Base-by-base conservation (phyloP, 176 grass and related monocot species). In the Tuctoria greenei region DNA sequence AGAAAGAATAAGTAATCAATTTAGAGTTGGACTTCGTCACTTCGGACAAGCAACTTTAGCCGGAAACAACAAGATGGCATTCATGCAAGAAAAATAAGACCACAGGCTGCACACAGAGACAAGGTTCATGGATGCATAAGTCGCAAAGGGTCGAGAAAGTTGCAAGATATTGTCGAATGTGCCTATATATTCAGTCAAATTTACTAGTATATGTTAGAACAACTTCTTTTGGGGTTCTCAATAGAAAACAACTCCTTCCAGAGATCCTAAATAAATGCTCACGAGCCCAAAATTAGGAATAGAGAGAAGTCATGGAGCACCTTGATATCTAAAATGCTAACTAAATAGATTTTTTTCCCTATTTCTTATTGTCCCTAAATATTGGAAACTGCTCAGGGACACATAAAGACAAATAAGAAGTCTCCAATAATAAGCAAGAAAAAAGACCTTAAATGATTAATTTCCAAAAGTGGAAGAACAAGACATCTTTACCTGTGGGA, bases 401-500 rank as follows among this genome's bases (percentile, higher is more conserved):
- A 75, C 26, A 45, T 27, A 55, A 14, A n/a, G 6, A 50, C 64
- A 66, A 47, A 47, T 47, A 71, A 2, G n/a, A 86, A 42, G 5
- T 72, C 10, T 39, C 37, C 25, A 20, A 58, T 72, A 17, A 50
- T 59, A 50, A 51, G 63, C 11, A 5, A 16, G 1, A 47, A 71
- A 28, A 28, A 40, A 16, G 51, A 21, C 2, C 51, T 54, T 54
- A 7, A 8, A 66, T 43, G 40, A 34, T 40, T 26, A 35, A 64
- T 74, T 15, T 86, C 36, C 27, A 79, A 74, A 67, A 50, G 13
- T 11, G 67, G 61, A 75, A 79, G 31, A 57, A 73, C 8, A 46
- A 80, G 39, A 24, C 7, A 60, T 60, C 78, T 77, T 60, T 86
- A 98, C 91, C 89, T 98, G 95, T 67, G 91, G 95, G 36, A 98